Evolutionary conservation across 495 filamentous ascomycete genomes (phyloP).

Genomic region (Talaromyces liani): DNA sequence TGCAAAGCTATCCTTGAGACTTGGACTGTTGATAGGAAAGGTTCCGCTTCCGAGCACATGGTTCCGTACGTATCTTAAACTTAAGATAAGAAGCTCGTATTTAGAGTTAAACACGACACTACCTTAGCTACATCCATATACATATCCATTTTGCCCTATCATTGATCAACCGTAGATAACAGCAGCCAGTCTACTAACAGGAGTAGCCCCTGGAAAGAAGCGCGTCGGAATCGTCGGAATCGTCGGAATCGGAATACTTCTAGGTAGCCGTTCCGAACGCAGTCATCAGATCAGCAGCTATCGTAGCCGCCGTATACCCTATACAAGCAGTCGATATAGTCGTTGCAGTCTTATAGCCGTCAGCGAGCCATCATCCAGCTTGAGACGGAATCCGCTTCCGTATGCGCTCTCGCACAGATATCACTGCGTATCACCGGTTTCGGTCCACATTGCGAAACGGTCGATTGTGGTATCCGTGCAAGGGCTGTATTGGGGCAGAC

Average conservation of each 20-base stretch:
- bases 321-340: conserved; percentile 30
- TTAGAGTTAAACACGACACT: background rate
- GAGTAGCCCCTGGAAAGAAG: background rate
- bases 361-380: conserved; percentile 16
- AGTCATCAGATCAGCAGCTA: conserved; percentile 34
- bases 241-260: background rate
- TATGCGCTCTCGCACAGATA: conserved; percentile 45
- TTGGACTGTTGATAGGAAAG: background rate
- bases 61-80: too few relatives aligned
- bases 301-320: conserved; percentile 42
- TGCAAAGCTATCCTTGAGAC: background rate
- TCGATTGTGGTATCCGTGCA: conserved; percentile 44
- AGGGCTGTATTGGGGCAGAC: conserved; percentile 39
- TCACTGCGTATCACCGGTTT: conserved; percentile 33
- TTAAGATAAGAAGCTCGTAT: background rate
- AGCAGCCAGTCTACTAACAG: background rate
- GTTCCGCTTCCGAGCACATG: background rate
- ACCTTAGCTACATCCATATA: background rate
- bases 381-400: conserved; percentile 40
- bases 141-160: background rate
- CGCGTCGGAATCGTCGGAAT: background rate
- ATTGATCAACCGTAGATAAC: background rate
- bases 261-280: background rate
- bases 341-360: conserved; percentile 24
- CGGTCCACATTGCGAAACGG: conserved; percentile 54